Evolutionary conservation across 2,329 filamentous ascomycete genomes (phyloP), one percentile per base, ranked within the genome.

Genomic region (Botrytis byssoidea): DNA sequence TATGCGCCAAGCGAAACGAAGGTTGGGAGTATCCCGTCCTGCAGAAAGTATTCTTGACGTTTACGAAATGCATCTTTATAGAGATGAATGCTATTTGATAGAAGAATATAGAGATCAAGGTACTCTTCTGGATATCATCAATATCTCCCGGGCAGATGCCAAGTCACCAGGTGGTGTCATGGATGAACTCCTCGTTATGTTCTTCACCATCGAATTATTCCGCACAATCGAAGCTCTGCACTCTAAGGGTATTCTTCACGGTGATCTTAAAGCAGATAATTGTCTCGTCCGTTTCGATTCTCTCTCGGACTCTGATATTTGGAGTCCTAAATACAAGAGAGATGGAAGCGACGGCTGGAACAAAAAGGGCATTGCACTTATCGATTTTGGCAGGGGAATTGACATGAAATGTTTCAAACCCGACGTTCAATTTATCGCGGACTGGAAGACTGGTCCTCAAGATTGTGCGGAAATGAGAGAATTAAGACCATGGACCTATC

Each of bases 391-490:
- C 0, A 91, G 96, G 1, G 93, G 90, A 68, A 97, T 99, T 81
- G 96, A 99, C 83, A 97, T 98, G 93, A 90, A 89, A 74, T 90
- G 89, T 4, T 99, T 98, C 84, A 83, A 84, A 4, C 86, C 91
- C 0, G 88, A 91, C 60, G 93, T 95, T 18, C 91, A 91, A 77
- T 99, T 99, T 85, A 90, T 98, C 74, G 96, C 95, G 0, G 96
- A 99, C 83, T 99, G 96, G 96, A 93, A 96, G 82, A 94, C 93
- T 0, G 89, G 89, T 25, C 88, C 92, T 37, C 91, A 94, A 70
- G 96, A 99, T 83, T 99, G 96, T 82, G 92, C 93, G 29, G 96
- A 99, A 85, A 97, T 98, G 89, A 92, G 95, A 65, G 95, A 99
- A 83, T 89, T 94, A 73, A 88, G 95, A 1, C 94, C 95, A 0